Evolutionary conservation across 495 filamentous ascomycete genomes (phyloP).

Genomic region (Aspergillus sparsus): DNA sequence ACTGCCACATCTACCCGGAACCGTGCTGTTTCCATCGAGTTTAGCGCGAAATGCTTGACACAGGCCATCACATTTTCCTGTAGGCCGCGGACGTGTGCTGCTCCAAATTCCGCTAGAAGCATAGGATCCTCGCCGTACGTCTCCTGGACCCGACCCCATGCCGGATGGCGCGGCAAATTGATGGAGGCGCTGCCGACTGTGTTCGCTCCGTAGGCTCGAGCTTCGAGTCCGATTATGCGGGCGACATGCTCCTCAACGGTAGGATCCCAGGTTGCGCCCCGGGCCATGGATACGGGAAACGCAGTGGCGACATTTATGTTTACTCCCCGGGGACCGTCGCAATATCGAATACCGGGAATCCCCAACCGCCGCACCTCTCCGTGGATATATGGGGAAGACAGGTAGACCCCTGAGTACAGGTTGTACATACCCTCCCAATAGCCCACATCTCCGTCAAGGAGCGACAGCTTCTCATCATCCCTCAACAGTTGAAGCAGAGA

Average conservation of each 20-base stretch:
- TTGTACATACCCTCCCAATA: no score
- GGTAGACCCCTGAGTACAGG: no score
- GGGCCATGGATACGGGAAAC: conserved; percentile 24
- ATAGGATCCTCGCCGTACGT: conserved; percentile 23
- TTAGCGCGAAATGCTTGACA: conserved; percentile 25
- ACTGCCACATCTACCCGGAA: conserved; percentile 21
- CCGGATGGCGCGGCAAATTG: conserved; percentile 24
- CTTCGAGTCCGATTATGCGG: conserved; percentile 24
- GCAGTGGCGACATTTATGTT: conserved; percentile 16
- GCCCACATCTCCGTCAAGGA: no score
- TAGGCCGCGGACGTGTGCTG: conserved; percentile 12
- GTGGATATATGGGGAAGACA: conserved; percentile 16
- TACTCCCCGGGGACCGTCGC: conserved; percentile 23
- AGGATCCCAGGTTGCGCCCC: conserved; percentile 24
- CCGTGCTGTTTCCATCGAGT: conserved; percentile 24
- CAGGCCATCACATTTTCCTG: conserved; percentile 24
- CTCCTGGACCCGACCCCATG: conserved; percentile 24
- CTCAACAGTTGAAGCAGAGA: no score
- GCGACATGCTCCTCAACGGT: conserved; percentile 17
- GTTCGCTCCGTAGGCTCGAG: conserved; percentile 22
- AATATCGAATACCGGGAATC: conserved; percentile 20
- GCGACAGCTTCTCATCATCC: no score
- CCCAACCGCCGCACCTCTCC: conserved; percentile 16
- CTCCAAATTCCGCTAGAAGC: conserved; percentile 17
- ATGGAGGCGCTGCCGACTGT: conserved; percentile 22